These are phyloP conservation scores for Cladosporium oxysporum DNA, from an alignment of 2,329 filamentous ascomycete species.

Conservation along the genomic window DNA sequence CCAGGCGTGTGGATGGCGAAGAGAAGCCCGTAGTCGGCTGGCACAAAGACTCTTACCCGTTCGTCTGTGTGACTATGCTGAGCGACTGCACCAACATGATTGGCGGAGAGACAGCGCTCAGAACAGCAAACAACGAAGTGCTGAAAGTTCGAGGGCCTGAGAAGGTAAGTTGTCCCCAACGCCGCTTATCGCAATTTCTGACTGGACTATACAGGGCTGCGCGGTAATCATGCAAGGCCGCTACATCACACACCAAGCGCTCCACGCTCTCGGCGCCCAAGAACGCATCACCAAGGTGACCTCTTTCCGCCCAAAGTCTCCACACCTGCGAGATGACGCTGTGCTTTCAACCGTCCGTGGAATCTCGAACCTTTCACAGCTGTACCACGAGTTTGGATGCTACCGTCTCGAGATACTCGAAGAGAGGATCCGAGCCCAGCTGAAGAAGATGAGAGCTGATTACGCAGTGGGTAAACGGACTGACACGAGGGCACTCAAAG, in stretches of 20 bases:
- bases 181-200: background rate
- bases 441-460: background rate
- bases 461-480: conserved; percentile 35
- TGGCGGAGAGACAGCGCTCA: conserved; percentile 65
- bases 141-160: conserved; percentile 60
- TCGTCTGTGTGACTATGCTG: conserved; percentile 70
- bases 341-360: conserved; percentile 61
- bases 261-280: conserved; percentile 58
- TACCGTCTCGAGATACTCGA: conserved; percentile 66
- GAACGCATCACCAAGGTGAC: conserved; percentile 69
- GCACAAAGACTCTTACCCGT: conserved; percentile 67
- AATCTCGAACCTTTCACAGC: conserved; percentile 58
- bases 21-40: conserved; percentile 60
- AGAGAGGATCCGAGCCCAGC: conserved; percentile 52
- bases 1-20: conserved; percentile 40
- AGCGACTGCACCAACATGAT: conserved; percentile 64
- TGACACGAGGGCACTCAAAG: conserved; percentile 38
- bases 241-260: conserved; percentile 66
- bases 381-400: conserved; percentile 63
- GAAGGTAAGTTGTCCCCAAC: conserved; percentile 50
- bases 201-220: conserved; percentile 49
- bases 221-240: conserved; percentile 67
- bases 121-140: conserved; percentile 44
- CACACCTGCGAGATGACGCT: conserved; percentile 59
- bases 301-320: conserved; percentile 61